A percentile compares a stretch with the other conserved stretches of the same genome.
These are phyloP conservation scores for Xylaria sp. DNA, from an alignment of 2,329 filamentous ascomycete genomes.

Conservation along the genomic window DNA sequence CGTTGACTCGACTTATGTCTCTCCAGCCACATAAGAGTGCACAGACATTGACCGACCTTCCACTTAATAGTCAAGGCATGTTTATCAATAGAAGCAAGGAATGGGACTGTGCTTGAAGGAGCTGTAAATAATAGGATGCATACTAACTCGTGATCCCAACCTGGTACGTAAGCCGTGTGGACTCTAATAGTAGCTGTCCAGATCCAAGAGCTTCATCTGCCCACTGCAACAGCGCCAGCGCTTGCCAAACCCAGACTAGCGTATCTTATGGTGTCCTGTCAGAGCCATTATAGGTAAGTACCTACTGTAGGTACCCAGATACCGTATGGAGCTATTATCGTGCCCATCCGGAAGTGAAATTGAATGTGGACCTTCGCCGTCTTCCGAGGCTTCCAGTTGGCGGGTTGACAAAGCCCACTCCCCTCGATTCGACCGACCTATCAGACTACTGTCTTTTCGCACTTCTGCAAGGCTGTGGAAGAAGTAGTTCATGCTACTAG, in stretches of 20 bases:
- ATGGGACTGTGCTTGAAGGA: background rate
- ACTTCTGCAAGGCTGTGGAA: constrained; percentile 32
- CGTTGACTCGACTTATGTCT: background rate
- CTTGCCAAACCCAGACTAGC: constrained; percentile 15
- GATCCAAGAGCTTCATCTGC: constrained; percentile 5
- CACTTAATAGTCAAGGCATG: background rate
- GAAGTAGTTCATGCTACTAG: constrained; percentile 21
- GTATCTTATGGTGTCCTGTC: constrained; percentile 10
- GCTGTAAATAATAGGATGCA: constrained; percentile 1
- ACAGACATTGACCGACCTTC: constrained; percentile 7
- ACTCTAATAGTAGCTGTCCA: background rate
- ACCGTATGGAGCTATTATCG: constrained; percentile 18
- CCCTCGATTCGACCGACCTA: constrained; percentile 10
- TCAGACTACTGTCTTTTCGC: background rate
- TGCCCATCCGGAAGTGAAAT: constrained; percentile 32
- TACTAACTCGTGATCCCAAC: constrained; percentile 10
- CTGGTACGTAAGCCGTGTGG: constrained; percentile 2
- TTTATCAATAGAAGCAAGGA: background rate
- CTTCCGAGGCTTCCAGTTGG: constrained; percentile 38
- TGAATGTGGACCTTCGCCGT: constrained; percentile 23
- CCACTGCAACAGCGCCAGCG: constrained; percentile 12
- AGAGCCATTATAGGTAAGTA: background rate
- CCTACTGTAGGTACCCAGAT: constrained; percentile 11
- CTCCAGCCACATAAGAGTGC: constrained; percentile 6
- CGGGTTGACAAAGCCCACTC: constrained; percentile 17